Conservation (phyloP, 2,329 filamentous ascomycete genomes). For the Cordyceps tenuipes region DNA sequence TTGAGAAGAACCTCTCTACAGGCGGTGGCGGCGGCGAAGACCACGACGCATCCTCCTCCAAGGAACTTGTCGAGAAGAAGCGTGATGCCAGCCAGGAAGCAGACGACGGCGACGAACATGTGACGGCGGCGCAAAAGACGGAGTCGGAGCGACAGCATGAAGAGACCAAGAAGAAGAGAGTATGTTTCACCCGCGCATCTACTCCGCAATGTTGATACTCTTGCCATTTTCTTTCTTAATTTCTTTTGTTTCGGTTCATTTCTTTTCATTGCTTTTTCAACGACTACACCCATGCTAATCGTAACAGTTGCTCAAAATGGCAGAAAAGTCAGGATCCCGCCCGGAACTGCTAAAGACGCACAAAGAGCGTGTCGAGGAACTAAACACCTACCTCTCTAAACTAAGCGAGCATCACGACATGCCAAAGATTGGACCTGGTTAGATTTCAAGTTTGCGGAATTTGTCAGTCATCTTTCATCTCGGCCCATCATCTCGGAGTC, state of each 20-base stretch:
- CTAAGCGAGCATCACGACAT: constrained; percentile 98
- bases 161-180: constrained; percentile 72
- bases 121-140: constrained; percentile 54
- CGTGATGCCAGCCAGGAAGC: constrained; percentile 22
- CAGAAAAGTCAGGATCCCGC: constrained; percentile 48
- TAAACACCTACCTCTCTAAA: constrained; percentile 87
- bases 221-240: background rate
- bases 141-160: constrained; percentile 76
- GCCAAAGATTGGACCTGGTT: constrained; percentile 59
- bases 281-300: background rate
- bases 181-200: constrained; percentile 31
- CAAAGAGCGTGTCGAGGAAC: constrained; percentile 90
- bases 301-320: constrained; percentile 65
- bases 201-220: background rate
- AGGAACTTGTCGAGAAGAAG: constrained; percentile 17
- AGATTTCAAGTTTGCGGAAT: constrained; percentile 14
- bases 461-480: background rate
- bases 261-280: background rate
- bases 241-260: background rate
- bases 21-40: no score
- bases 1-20: constrained; percentile 39
- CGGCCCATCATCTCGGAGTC: background rate
- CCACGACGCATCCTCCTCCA: constrained; percentile 20
- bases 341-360: constrained; percentile 90
- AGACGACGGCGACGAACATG: constrained; percentile 10